These are phyloP conservation scores for Ampelocalamus luodianensis DNA, from an alignment of 176 grass and related monocot species.

Conservation along the genomic window DNA sequence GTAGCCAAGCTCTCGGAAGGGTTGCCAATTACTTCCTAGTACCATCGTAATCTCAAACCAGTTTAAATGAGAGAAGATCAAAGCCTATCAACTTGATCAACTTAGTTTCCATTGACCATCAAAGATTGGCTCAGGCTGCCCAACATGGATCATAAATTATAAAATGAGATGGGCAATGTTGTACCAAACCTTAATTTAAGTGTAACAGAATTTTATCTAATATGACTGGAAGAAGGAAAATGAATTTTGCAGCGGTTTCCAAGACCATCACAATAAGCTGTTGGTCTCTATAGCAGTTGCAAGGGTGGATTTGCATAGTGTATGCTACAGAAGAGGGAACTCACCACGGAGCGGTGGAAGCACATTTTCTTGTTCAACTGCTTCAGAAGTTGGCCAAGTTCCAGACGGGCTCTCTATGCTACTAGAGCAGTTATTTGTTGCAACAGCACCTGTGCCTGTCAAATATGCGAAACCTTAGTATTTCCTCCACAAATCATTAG, in stretches of 20 bases:
- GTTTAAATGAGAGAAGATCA: background rate
- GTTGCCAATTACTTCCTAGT: background rate
- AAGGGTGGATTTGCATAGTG: conserved; percentile 17
- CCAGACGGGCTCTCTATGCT: conserved; percentile 64
- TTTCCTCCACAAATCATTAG: conserved; percentile 1
- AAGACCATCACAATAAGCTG: background rate
- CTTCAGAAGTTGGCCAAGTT: conserved; percentile 61
- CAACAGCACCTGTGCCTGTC: conserved; percentile 40
- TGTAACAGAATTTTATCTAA: background rate
- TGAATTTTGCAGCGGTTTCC: background rate
- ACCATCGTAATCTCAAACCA: background rate
- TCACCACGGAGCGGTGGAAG: conserved; percentile 60
- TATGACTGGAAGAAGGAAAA: background rate
- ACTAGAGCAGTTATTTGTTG: conserved; percentile 79
- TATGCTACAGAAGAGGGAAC: conserved; percentile 16
- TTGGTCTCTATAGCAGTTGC: background rate
- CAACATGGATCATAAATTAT: background rate
- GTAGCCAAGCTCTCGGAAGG: background rate
- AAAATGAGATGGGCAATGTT: background rate
- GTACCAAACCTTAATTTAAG: background rate
- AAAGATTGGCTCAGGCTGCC: background rate
- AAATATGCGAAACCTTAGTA: conserved; percentile 40
- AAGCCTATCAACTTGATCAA: background rate
- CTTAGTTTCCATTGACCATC: background rate
- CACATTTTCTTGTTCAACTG: conserved; percentile 71